A percentile compares a stretch with the other conserved stretches of the same genome.
Conservation (phyloP, 2,329 filamentous ascomycete species). For the Lachnellula arida region DNA sequence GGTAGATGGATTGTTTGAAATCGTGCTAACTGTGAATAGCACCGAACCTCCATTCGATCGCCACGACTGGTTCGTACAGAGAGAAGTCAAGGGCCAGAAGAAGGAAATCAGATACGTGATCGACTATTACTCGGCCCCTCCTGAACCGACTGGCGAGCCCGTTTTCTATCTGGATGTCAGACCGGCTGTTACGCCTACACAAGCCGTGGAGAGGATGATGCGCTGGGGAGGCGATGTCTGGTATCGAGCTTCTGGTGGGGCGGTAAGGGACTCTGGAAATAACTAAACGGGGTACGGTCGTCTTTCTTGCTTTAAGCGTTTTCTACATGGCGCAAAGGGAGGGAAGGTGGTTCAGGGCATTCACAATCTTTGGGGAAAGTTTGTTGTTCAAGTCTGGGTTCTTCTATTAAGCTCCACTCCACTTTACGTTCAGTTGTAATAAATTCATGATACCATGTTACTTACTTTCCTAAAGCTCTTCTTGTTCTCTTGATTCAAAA, state of each 20-base stretch:
- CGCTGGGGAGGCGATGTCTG: conserved; percentile 91
- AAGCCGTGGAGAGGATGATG: conserved; percentile 75
- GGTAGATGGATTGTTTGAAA: background rate
- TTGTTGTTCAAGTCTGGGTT: background rate
- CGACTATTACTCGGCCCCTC: conserved; percentile 86
- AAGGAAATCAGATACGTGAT: conserved; percentile 91
- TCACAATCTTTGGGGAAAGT: background rate
- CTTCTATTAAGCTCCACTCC: background rate
- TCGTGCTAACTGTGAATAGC: conserved; percentile 36
- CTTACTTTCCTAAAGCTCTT: too few species aligned
- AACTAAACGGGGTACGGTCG: background rate
- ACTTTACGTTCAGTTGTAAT: too few species aligned
- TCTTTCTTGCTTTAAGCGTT: background rate
- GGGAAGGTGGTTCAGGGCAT: background rate
- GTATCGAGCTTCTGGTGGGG: conserved; percentile 48
- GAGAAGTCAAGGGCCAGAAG: conserved; percentile 60
- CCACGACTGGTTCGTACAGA: conserved; percentile 92
- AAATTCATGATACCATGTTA: too few species aligned
- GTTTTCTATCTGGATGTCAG: conserved; percentile 95
- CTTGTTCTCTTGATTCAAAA: too few species aligned
- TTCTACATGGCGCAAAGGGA: background rate
- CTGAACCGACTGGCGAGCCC: conserved; percentile 72
- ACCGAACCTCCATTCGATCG: conserved; percentile 88
- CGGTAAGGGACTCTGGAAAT: conserved; percentile 20
- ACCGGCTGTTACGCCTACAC: conserved; percentile 77